Percentiles rank a stretch among this genome's conserved stretches.
Evolutionary conservation across 129 eudicot species (phyloP).

Genomic region (Centella asiatica): DNA sequence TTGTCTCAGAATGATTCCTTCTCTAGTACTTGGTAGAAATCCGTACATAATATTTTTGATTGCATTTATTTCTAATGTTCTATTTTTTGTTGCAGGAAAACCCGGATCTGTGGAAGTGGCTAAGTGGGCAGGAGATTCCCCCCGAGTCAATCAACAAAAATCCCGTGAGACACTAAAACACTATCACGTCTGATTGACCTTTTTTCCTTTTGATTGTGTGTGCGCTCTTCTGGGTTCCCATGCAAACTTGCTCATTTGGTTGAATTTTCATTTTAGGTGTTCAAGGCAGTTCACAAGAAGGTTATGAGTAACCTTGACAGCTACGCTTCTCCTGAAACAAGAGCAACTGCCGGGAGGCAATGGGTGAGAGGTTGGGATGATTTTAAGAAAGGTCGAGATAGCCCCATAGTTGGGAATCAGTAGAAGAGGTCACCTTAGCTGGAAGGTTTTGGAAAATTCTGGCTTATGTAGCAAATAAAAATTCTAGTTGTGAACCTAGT

Average conservation of each 20-base stretch:
- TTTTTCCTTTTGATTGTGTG: background rate
- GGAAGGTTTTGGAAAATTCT: background rate
- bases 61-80: background rate
- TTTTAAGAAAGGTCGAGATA: slow-evolving; percentile 75
- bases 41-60: background rate
- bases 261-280: slow-evolving; percentile 39
- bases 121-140: slow-evolving; percentile 81
- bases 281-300: slow-evolving; percentile 53
- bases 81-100: slow-evolving; percentile 54
- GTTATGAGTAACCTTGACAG: slow-evolving; percentile 63
- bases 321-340: slow-evolving; percentile 72
- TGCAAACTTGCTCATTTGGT: background rate
- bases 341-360: slow-evolving; percentile 75
- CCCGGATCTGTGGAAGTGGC: slow-evolving; percentile 98
- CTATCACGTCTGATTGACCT: background rate
- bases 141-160: slow-evolving; percentile 58
- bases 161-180: slow-evolving; percentile 41
- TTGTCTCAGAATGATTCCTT: background rate
- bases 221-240: background rate
- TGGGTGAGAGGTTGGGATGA: slow-evolving; percentile 99
- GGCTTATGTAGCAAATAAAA: background rate
- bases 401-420: slow-evolving; percentile 86
- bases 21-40: background rate
- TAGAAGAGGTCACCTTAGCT: slow-evolving; percentile 30
- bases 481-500: background rate